Base-by-base conservation (phyloP, 257 asterid species). In the Capsicum rhomboideum region DNA sequence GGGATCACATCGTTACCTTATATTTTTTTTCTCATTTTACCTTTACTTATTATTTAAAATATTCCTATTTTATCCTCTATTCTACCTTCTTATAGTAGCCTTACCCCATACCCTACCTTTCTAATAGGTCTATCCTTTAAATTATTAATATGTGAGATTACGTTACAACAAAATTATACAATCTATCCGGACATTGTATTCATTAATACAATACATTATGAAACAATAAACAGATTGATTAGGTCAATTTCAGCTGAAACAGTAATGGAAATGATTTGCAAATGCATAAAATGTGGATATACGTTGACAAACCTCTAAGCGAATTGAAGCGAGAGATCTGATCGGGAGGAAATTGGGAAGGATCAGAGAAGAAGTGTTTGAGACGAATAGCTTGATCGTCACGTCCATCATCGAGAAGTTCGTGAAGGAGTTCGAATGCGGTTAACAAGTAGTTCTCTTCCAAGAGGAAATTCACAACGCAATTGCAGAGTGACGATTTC, bases 401-500 rank as follows among this genome's bases (percentile, higher is more conserved):
- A 46, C 97, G 98, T 72, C 98, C 99, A 50, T 95, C 98, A 29
- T 95, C 98, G 80, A 95, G 95, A 64, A 95, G 94, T 90, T 95
- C 99, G 86, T 95, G 99, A 84, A 95, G 99, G 59, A 95, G 98
- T 90, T 95, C 99, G 89, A 95, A 95, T 86, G 99, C 99, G 90
- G 99, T 89, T 75, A 94, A 89, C 82, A 92, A 87, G 91, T 93
- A 95, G 86, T 95, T 95, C 92, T 95, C 99, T 85, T 95, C 98
- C 85, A 95, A 88, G 34, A 95, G 86, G 84, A 95, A 95, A 90
- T 95, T 95, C 86, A 95, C 99, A 64, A 95, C 98, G 86, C 97
- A 94, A 88, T 95, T 95, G 94, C 99, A 95, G 75, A 95, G 93
- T 37, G 99, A 95, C 89, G 98, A 95, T 90, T 91, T 91, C 96